Base-by-base conservation (phyloP, 306 rosid genomes). In the Rosa rugosa region DNA sequence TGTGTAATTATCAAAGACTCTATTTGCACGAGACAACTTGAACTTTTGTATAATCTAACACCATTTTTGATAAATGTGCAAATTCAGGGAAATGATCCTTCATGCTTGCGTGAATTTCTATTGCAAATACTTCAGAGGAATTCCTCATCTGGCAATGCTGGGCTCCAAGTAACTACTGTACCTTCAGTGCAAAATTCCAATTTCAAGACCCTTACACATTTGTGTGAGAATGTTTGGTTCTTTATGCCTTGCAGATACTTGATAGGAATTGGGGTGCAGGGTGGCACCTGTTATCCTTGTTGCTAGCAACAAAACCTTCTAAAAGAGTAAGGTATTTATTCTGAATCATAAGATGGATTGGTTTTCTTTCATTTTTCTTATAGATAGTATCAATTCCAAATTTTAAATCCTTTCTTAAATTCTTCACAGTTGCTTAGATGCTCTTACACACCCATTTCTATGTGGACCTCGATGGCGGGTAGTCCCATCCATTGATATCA, bases 241-340 rank as follows among this genome's bases (percentile, higher is more conserved):
- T 72, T 66, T 57, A 34, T 71, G 68, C 84, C 75, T 75, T 83
- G 71, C 87, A 95, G 99, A 95, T 95, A 79, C 98, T 95, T 80
- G 99, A 95, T 90, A 91, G 97, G 83, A 95, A 93, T 86, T 93
- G 96, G 98, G 99, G 98, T 73, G 96, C 98, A 40, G 99, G 99
- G 53, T 95, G 99, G 99, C 89, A 95, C 85, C 99, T 95, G 75
- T 85, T 95, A 53, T 92, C 97, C 47, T 80, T 86, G 76, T 86
- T 95, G 89, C 97, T 95, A 75, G 97, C 97, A 62, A 87, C 86
- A 56, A 89, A 90, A 77, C 89, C 98, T 86, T 92, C 94, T 71
- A 77, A 85, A 79, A 88, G 98, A 88, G 83, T 92, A 81, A 87
- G 99, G 99, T 95, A 81, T 67, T 65, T 70, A 23, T 45, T 64